phyloP scores from a whole-genome alignment of 2,329 filamentous ascomycete genomes.

The Massarina eburnea region DNA sequence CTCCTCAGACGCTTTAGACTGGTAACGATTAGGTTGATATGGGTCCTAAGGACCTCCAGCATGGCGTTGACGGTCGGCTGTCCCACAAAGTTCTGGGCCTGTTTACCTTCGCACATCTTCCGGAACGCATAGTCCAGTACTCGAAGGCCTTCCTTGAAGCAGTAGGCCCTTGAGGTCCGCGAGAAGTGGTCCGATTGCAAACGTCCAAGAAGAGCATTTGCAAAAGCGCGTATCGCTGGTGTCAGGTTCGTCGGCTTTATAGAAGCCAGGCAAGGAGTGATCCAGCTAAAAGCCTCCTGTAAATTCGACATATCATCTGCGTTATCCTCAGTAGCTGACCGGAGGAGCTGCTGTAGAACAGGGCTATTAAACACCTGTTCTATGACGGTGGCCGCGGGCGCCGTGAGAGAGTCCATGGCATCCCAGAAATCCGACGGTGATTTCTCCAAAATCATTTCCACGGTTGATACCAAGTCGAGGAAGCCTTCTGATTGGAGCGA shows the following conservation, averaged over 20 bases:
- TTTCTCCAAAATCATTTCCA: conserved; percentile 72
- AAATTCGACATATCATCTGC: conserved; percentile 62
- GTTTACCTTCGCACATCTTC: conserved; percentile 36
- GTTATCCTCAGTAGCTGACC: conserved; percentile 43
- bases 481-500: conserved; percentile 57
- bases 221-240: conserved; percentile 77
- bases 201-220: conserved; percentile 71
- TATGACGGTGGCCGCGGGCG: conserved; percentile 76
- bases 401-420: conserved; percentile 77
- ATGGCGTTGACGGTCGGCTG: conserved; percentile 55
- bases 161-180: conserved; percentile 60
- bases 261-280: conserved; percentile 74
- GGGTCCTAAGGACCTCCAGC: conserved; percentile 65
- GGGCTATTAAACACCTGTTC: conserved; percentile 80
- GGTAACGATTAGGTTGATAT: conserved; percentile 48
- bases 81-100: conserved; percentile 40
- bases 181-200: conserved; percentile 60
- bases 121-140: conserved; percentile 39
- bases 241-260: conserved; percentile 74
- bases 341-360: conserved; percentile 63
- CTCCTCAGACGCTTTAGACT: conserved; percentile 32
- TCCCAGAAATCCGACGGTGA: conserved; percentile 85
- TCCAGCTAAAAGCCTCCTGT: conserved; percentile 71
- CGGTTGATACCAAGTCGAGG: conserved; percentile 67
- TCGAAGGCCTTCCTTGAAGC: conserved; percentile 60